Conservation (phyloP, 768 basidiomycete species). For the Austroboletus eburneus region DNA sequence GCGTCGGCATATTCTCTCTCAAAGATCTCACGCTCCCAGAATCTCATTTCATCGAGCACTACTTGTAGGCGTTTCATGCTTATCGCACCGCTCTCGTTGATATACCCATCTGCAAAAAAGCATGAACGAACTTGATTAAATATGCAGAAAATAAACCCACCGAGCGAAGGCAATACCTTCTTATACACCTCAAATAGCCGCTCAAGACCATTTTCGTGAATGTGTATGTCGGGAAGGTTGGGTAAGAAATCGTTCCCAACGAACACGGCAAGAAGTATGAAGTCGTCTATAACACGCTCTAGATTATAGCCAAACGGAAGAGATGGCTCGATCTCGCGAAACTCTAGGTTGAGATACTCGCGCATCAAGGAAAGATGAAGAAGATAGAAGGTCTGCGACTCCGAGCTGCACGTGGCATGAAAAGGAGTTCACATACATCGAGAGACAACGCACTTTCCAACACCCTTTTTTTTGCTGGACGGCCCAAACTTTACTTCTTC, state of each 20-base stretch:
- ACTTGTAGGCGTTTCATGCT: slow-evolving; percentile 76
- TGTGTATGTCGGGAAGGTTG: slow-evolving; percentile 93
- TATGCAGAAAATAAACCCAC: slow-evolving; percentile 31
- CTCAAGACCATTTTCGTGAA: slow-evolving; percentile 95
- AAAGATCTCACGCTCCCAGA: slow-evolving; percentile 87
- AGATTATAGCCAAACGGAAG: slow-evolving; percentile 83
- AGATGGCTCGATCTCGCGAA: slow-evolving; percentile 61
- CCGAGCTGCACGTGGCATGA: slow-evolving; percentile 40
- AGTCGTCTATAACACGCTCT: slow-evolving; percentile 96
- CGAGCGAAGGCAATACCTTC: slow-evolving; percentile 75
- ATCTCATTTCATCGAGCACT: slow-evolving; percentile 82
- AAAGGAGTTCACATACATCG: not conserved
- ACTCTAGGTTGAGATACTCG: slow-evolving; percentile 97
- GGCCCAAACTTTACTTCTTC: slow-evolving; percentile 99
- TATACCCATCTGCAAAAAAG: slow-evolving; percentile 68
- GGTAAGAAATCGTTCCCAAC: slow-evolving; percentile 98
- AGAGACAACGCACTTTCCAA: slow-evolving; percentile 39
- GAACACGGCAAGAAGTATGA: slow-evolving; percentile 93
- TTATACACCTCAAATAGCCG: slow-evolving; percentile 94
- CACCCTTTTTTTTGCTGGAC: slow-evolving; percentile 64
- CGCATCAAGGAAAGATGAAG: slow-evolving; percentile 92
- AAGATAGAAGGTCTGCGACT: slow-evolving; percentile 89
- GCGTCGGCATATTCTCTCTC: slow-evolving; percentile 87
- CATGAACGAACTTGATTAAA: slow-evolving; percentile 1
- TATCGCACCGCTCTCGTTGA: slow-evolving; percentile 87